These are phyloP conservation scores for Bolboschoenoplectus hybrid DNA, from an alignment of 202 grass and related monocot species.

Conservation along the genomic window DNA sequence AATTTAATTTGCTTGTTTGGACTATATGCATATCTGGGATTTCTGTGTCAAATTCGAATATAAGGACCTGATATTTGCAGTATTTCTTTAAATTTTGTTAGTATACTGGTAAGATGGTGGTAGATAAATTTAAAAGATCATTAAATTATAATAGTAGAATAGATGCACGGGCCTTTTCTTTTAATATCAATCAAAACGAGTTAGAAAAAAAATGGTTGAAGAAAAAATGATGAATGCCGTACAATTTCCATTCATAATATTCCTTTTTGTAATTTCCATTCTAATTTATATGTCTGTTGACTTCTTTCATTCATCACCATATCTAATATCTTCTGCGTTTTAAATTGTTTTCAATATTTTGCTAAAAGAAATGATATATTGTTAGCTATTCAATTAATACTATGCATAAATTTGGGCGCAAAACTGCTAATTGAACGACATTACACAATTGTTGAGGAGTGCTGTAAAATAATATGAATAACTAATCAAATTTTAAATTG, in stretches of 20 bases:
- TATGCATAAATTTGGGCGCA: no score
- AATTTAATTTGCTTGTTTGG: conserved; percentile 11
- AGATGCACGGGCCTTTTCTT: neutral
- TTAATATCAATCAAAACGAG: neutral
- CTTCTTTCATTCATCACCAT: neutral
- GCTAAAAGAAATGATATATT: neutral
- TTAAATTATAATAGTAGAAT: neutral
- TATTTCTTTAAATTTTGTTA: neutral
- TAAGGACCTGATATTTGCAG: neutral
- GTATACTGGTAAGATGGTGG: neutral
- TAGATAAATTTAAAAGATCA: neutral
- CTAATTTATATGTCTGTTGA: neutral
- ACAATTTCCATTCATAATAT: no score
- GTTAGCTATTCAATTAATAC: neutral
- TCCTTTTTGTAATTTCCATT: no score
- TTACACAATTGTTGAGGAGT: no score
- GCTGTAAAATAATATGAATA: no score
- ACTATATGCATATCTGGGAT: neutral
- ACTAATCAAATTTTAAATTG: no score
- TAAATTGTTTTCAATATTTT: neutral
- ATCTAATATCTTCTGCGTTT: neutral
- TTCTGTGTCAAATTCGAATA: neutral
- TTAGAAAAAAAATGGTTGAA: no score
- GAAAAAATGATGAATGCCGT: no score
- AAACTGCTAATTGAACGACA: no score